phyloP scores from a whole-genome alignment of 2,329 filamentous ascomycete genomes.

The Camillea tinctor region DNA sequence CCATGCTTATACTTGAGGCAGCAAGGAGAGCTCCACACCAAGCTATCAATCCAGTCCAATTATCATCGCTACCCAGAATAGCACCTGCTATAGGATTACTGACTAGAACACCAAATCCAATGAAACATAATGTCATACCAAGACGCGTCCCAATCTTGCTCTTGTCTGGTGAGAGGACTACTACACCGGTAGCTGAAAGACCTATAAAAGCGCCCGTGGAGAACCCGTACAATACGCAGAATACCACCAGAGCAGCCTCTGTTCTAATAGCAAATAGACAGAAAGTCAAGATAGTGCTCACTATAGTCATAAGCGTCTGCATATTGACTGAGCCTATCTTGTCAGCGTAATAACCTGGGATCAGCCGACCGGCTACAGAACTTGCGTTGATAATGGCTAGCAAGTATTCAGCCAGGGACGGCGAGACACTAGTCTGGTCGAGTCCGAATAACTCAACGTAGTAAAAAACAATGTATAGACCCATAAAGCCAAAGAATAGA shows the following conservation, averaged over 20 bases:
- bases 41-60: constrained; percentile 15
- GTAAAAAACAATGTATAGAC: constrained; percentile 3
- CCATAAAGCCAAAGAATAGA: constrained; percentile 5
- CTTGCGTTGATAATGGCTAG: constrained; percentile 19
- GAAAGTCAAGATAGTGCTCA: constrained; percentile 10
- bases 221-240: constrained; percentile 12
- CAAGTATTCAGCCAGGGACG: constrained; percentile 10
- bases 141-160: constrained; percentile 20
- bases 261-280: constrained; percentile 11
- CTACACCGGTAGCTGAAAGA: constrained; percentile 12
- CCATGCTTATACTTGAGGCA: constrained; percentile 10
- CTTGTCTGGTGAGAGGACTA: constrained; percentile 14
- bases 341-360: constrained; percentile 15
- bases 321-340: constrained; percentile 13
- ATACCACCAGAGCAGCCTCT: constrained; percentile 6
- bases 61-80: constrained; percentile 11
- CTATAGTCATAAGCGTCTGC: constrained; percentile 10
- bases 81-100: constrained; percentile 21
- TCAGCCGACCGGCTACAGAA: constrained; percentile 13
- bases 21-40: constrained; percentile 16
- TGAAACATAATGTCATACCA: constrained; percentile 16
- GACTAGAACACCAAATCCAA: constrained; percentile 16
- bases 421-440: background rate
- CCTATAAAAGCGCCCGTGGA: constrained; percentile 14
- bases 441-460: constrained; percentile 9